Evolutionary conservation across 148 eudicot genomes (phyloP).

Genomic region (Nyssa sinensis): DNA sequence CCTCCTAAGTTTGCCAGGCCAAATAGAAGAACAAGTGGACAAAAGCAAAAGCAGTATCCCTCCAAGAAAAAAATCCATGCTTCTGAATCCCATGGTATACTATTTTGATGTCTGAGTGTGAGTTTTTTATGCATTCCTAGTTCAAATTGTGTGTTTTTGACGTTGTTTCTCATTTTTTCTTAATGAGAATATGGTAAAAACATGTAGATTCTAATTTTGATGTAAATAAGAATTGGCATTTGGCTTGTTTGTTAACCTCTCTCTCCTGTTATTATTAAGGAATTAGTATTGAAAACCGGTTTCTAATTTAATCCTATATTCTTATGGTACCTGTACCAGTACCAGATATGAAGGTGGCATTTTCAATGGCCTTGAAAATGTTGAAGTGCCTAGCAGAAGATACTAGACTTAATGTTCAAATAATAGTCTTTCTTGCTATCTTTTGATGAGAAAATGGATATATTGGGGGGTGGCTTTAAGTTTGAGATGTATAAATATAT

Average conservation of each 20-base stretch:
- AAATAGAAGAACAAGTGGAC: conserved; percentile 9
- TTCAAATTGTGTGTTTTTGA: neutral
- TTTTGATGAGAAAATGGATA: neutral
- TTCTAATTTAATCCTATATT: conserved; percentile 2
- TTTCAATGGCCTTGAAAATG: neutral
- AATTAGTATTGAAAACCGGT: neutral
- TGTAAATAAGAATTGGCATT: neutral
- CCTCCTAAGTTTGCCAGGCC: conserved; percentile 54
- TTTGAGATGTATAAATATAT: neutral
- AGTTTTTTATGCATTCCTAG: conserved; percentile 1
- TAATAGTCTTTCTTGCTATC: neutral
- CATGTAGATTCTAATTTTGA: neutral
- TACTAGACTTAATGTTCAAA: neutral
- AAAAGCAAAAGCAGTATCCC: conserved; percentile 13
- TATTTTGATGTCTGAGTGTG: neutral
- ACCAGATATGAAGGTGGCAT: neutral
- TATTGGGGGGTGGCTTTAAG: neutral
- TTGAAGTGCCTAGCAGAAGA: neutral
- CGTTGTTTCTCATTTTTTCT: too few species aligned
- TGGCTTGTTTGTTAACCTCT: neutral
- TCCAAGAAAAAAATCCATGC: conserved; percentile 18
- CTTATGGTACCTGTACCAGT: neutral
- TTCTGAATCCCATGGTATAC: conserved; percentile 37
- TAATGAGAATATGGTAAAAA: neutral
- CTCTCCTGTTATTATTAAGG: neutral